Base-by-base conservation (phyloP, 768 basidiomycete genomes). In the Calocybe gangraenosa region DNA sequence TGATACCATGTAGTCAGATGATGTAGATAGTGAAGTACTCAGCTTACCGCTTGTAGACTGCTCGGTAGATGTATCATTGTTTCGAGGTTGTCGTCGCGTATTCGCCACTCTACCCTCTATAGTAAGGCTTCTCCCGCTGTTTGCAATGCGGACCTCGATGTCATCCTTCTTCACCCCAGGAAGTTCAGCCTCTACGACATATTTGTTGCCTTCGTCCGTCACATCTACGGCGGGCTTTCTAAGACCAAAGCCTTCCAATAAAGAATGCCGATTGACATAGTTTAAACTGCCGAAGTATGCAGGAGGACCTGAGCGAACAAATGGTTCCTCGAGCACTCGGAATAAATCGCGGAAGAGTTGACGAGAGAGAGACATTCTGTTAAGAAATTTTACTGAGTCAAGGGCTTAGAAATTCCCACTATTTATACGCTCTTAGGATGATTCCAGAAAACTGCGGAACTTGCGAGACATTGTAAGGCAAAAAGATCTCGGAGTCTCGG, bases 81-180 rank as follows among this genome's bases (percentile, higher is more conserved):
- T 19, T 47, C 52, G 46, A 37, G 51, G 48, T 47, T 52, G 42
- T 41, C 45, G 38, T 40, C 53, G 47, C 17, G 65, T 61, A 34
- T 64, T 63, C 37, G 62, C 55, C 31, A 77, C 62, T 54, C 73
- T 81, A 7, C 87, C 87, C 58, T 86, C 78, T 45, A 91, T 87
- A 3, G 81, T 87, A 46, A 89, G 58, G 49, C 78, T 86, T 45
- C 77, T 72, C 2, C 85, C 87, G 13, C 74, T 77, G 45, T 87
- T 82, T 7, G 84, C 84, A 47, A 90, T 69, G 7, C 78, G 73
- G 40, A 90, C 74, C 44, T 86, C 75, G 7, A 89, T 58, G 55
- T 88, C 80, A 53, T 89, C 86, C 67, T 82, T 87, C 60, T 78
- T 81, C 20, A 90, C 79, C 0, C 87, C 87, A 17, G 87, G 88